Percentiles rank a stretch among this genome's conserved stretches.
Evolutionary conservation across 108 stramenopile genomes (phyloP).

Genomic region (Seminavis robusta): DNA sequence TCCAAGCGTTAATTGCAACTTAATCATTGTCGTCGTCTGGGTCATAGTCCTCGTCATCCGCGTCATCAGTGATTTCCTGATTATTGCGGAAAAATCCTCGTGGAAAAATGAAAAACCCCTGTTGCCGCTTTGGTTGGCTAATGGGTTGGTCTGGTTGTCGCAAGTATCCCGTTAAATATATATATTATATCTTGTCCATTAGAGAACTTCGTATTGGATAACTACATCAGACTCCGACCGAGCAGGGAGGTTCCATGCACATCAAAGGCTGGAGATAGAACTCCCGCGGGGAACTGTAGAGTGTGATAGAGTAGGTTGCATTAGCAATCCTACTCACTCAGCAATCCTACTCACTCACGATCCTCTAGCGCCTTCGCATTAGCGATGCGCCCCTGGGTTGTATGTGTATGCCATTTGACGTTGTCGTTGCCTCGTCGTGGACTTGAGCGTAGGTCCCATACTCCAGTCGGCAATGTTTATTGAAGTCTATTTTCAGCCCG

Average conservation of each 20-base stretch:
- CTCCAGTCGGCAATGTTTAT: slow-evolving; percentile 5
- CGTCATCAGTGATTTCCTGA: too few species aligned
- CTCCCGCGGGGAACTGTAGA: slow-evolving; percentile 15
- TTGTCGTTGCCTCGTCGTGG: slow-evolving; percentile 8
- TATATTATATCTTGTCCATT: too few species aligned
- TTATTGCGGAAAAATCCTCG: slow-evolving; percentile 6
- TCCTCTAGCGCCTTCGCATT: slow-evolving; percentile 31
- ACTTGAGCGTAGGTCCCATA: slow-evolving; percentile 15
- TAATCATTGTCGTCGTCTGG: too few species aligned
- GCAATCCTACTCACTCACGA: slow-evolving; percentile 10
- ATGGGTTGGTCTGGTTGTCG: background rate
- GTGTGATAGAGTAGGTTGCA: too few species aligned
- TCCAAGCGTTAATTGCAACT: background rate
- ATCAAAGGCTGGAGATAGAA: slow-evolving; percentile 9
- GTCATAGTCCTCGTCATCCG: too few species aligned
- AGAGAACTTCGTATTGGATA: slow-evolving; percentile 18
- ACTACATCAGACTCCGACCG: slow-evolving; percentile 24
- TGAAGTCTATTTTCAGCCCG: background rate
- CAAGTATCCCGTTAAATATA: too few species aligned
- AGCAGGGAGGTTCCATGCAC: slow-evolving; percentile 21
- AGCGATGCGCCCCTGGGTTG: slow-evolving; percentile 16
- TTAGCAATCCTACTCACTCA: background rate
- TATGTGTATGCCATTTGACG: slow-evolving; percentile 1
- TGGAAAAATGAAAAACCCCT: background rate
- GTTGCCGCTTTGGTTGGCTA: background rate